Percentiles rank a stretch among this genome's conserved stretches.
Evolutionary conservation across 108 stramenopile genomes (phyloP).

Genomic region (Chaetoceros muelleri): DNA sequence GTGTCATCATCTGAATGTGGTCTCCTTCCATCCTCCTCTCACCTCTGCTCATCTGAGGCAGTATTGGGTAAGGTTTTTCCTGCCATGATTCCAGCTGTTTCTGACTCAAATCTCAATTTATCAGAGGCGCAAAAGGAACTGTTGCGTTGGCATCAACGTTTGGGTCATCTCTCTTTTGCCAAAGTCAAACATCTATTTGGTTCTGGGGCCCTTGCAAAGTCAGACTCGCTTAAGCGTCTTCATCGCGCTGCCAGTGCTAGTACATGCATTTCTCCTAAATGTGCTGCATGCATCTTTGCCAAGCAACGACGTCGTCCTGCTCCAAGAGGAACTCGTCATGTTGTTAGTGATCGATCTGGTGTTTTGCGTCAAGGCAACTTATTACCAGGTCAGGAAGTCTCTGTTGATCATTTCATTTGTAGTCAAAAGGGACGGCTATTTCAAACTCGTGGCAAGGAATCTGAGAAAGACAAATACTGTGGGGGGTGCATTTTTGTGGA

Average conservation of each 20-base stretch:
- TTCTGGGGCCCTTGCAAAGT: constrained; percentile 1
- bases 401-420: too few relatives aligned
- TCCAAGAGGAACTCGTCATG: background rate
- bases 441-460: too few relatives aligned
- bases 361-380: background rate
- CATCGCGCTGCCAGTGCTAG: background rate
- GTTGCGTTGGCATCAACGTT: constrained; percentile 11
- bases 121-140: constrained; percentile 19
- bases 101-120: constrained; percentile 14
- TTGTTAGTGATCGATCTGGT: background rate
- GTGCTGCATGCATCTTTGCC: background rate
- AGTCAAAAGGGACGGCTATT: too few relatives aligned
- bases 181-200: constrained; percentile 1
- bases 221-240: background rate
- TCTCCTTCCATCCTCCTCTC: too few relatives aligned
- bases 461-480: too few relatives aligned
- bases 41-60: too few relatives aligned
- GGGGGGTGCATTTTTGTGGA: too few relatives aligned
- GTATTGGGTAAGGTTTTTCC: too few relatives aligned
- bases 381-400: background rate
- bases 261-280: background rate
- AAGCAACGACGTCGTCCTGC: too few relatives aligned
- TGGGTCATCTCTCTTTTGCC: constrained; percentile 11
- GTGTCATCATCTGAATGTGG: too few relatives aligned
- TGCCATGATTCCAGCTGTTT: background rate